Percentiles rank a stretch among this genome's conserved stretches.
Evolutionary conservation across 768 basidiomycete species (phyloP).

Genomic region (Galerina marginata): DNA sequence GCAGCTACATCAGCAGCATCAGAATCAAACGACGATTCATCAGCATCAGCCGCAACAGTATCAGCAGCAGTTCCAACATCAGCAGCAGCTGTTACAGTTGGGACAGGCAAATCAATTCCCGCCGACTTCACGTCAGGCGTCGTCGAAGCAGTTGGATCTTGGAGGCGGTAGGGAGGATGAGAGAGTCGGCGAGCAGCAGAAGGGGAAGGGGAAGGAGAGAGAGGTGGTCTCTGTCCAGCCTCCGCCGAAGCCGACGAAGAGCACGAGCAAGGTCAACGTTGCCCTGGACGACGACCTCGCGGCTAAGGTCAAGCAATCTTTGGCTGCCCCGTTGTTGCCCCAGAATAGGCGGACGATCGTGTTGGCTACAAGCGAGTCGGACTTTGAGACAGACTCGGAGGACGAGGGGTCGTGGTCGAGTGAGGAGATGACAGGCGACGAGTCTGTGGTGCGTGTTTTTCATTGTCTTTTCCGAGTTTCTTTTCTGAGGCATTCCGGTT

Average conservation of each 20-base stretch:
- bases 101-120: slow-evolving; percentile 2
- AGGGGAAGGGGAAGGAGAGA: slow-evolving; percentile 8
- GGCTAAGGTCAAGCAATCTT: slow-evolving; percentile 26
- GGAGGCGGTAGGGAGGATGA: neutral
- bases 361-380: slow-evolving; percentile 57
- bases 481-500: neutral
- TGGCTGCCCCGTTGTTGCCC: slow-evolving; percentile 33
- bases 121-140: slow-evolving; percentile 4
- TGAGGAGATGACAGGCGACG: slow-evolving; percentile 53
- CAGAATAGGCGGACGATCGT: slow-evolving; percentile 50
- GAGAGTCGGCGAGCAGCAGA: neutral
- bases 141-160: slow-evolving; percentile 1
- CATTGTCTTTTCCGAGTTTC: slow-evolving; percentile 1
- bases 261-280: slow-evolving; percentile 11
- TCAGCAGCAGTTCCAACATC: slow-evolving; percentile 14
- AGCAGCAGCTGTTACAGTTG: slow-evolving; percentile 12
- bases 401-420: slow-evolving; percentile 60
- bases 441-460: slow-evolving; percentile 33
- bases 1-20: slow-evolving; percentile 18
- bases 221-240: neutral
- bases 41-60: slow-evolving; percentile 12
- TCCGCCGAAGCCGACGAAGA: slow-evolving; percentile 4
- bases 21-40: slow-evolving; percentile 4
- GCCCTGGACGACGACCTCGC: slow-evolving; percentile 15
- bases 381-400: slow-evolving; percentile 55